Conservation (phyloP, 495 filamentous ascomycete species). For the Tuber brumale region DNA sequence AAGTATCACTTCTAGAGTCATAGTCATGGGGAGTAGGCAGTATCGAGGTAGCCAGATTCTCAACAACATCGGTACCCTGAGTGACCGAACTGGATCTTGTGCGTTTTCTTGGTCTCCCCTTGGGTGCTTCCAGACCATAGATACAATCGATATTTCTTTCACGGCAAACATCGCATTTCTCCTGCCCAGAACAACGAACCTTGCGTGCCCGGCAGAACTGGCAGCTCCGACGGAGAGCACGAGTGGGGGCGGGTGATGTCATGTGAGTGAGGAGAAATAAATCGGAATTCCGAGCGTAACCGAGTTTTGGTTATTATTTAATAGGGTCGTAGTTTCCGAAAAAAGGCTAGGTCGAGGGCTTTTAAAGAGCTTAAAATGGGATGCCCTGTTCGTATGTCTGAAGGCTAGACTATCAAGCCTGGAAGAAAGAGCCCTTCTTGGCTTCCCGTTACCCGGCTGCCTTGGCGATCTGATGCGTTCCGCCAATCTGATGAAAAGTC, state of each 20-base stretch:
- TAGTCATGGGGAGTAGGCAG: background rate
- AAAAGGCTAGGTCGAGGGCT: background rate
- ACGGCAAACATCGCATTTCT: constrained; percentile 1
- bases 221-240: constrained; percentile 1
- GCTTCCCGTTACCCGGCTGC: background rate
- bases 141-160: constrained; percentile 6
- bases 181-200: background rate
- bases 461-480: background rate
- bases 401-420: background rate
- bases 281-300: background rate
- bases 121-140: constrained; percentile 1
- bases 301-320: background rate
- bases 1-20: constrained; percentile 3
- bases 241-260: background rate
- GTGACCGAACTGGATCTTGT: background rate
- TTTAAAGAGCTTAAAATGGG: background rate
- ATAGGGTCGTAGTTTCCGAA: background rate
- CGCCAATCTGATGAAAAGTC: background rate
- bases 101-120: background rate
- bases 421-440: background rate
- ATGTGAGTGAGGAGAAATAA: background rate
- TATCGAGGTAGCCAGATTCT: background rate
- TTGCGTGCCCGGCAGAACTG: background rate
- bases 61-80: background rate
- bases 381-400: background rate